Evolutionary conservation across 176 grass and related monocot species (phyloP).

Genomic region (Dactylis glomerata): DNA sequence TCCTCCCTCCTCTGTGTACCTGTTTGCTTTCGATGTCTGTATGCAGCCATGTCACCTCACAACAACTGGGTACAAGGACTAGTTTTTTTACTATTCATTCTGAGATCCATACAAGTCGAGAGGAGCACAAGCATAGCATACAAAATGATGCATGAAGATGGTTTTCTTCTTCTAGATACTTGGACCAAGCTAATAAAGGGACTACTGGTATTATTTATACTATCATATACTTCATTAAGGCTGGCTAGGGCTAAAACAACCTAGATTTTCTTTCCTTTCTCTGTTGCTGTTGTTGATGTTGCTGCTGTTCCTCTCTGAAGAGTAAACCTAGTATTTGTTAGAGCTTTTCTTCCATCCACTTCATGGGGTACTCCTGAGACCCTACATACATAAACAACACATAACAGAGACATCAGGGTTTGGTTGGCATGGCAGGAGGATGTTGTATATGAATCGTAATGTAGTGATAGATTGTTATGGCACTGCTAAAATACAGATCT

Average conservation of each 20-base stretch:
- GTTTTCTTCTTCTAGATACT: not conserved
- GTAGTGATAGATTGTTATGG: not conserved
- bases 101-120: conserved; percentile 10
- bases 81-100: not conserved
- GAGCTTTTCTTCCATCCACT: conserved; percentile 35
- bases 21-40: conserved; percentile 54
- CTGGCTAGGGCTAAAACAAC: conserved; percentile 36
- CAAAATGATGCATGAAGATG: not conserved
- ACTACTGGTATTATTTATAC: conserved; percentile 18
- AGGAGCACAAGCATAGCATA: conserved; percentile 11
- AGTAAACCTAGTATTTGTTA: conserved; percentile 31
- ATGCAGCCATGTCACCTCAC: conserved; percentile 42
- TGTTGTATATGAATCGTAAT: conserved; percentile 24
- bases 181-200: conserved; percentile 10
- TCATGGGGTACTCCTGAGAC: conserved; percentile 38
- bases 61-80: conserved; percentile 18
- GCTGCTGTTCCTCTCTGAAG: conserved; percentile 22
- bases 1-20: conserved; percentile 14
- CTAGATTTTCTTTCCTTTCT: conserved; percentile 36
- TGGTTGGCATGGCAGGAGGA: conserved; percentile 3
- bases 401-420: conserved; percentile 37
- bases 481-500: not conserved
- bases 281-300: not conserved
- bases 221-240: conserved; percentile 33
- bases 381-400: conserved; percentile 41